These are phyloP conservation scores for Lasiosphaeris hirsuta DNA, from an alignment of 495 filamentous ascomycete genomes.

Conservation along the genomic window DNA sequence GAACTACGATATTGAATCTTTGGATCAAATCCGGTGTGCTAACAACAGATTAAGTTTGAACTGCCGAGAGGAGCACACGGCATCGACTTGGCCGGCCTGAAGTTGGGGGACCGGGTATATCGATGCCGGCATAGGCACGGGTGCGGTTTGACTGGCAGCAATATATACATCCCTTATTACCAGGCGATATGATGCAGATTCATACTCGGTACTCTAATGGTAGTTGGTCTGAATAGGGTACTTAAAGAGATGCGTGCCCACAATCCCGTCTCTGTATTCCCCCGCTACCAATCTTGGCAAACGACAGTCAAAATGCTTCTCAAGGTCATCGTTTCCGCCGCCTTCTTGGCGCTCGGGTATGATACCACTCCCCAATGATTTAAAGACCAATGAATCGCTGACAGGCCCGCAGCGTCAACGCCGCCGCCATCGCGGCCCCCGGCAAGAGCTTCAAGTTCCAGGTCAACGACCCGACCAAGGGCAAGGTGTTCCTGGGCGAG, in stretches of 20 bases:
- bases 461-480: constrained; percentile 19
- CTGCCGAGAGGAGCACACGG: not conserved
- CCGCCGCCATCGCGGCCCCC: constrained; percentile 8
- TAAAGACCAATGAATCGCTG: not conserved
- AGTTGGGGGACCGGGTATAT: not conserved
- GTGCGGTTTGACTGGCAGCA: constrained; percentile 6
- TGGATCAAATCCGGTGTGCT: too few relatives aligned
- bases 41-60: not conserved
- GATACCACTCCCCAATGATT: not conserved
- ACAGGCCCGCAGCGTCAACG: constrained; percentile 11
- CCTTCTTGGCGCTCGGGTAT: constrained; percentile 19
- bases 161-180: constrained; percentile 12
- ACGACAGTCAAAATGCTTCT: constrained; percentile 16
- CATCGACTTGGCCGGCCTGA: too few relatives aligned
- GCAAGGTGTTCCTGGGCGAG: constrained; percentile 19
- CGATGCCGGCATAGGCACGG: not conserved
- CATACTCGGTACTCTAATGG: constrained; percentile 3
- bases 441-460: constrained; percentile 23
- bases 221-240: not conserved
- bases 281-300: not conserved
- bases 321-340: constrained; percentile 11
- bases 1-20: too few relatives aligned
- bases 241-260: not conserved
- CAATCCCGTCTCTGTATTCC: not conserved
- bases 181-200: not conserved